Evolutionary conservation across 2,329 filamentous ascomycete species (phyloP).

Genomic region (Zalaria obscura): DNA sequence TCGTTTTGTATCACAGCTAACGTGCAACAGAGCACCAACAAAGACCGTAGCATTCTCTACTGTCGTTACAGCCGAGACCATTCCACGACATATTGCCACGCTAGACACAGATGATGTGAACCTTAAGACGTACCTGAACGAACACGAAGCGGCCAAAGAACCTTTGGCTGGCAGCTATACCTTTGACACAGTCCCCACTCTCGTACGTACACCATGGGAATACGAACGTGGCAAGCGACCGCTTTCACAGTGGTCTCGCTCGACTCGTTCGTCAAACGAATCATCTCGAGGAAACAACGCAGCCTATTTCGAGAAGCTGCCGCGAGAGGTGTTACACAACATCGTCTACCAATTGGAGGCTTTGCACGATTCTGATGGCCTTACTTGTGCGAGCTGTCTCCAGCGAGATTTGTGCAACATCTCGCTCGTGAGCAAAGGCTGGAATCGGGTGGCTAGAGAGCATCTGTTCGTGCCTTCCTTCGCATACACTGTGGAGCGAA

Average conservation of each 20-base stretch:
- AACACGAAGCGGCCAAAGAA: neutral
- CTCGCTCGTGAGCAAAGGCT: slow-evolving; percentile 40
- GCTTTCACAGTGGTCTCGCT: slow-evolving; percentile 1
- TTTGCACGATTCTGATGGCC: slow-evolving; percentile 21
- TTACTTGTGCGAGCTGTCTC: slow-evolving; percentile 39
- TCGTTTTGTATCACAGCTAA: too few relatives aligned
- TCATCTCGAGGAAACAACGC: slow-evolving; percentile 1
- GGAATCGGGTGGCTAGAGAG: slow-evolving; percentile 37
- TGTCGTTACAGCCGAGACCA: neutral
- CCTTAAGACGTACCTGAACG: neutral
- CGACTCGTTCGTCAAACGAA: slow-evolving; percentile 5
- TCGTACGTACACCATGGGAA: slow-evolving; percentile 25
- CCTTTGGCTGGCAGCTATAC: slow-evolving; percentile 3
- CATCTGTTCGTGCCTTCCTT: slow-evolving; percentile 19
- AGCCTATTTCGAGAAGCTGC: slow-evolving; percentile 31
- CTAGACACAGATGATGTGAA: neutral
- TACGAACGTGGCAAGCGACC: slow-evolving; percentile 14
- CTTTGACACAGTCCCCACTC: slow-evolving; percentile 9
- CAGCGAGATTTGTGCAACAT: slow-evolving; percentile 39
- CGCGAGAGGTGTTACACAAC: slow-evolving; percentile 39
- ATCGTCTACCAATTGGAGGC: slow-evolving; percentile 37
- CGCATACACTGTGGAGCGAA: too few relatives aligned
- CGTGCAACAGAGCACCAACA: neutral
- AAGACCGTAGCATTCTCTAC: neutral
- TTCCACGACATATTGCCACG: neutral